phyloP scores from a whole-genome alignment of 306 rosid species.

The Prunus davidiana region DNA sequence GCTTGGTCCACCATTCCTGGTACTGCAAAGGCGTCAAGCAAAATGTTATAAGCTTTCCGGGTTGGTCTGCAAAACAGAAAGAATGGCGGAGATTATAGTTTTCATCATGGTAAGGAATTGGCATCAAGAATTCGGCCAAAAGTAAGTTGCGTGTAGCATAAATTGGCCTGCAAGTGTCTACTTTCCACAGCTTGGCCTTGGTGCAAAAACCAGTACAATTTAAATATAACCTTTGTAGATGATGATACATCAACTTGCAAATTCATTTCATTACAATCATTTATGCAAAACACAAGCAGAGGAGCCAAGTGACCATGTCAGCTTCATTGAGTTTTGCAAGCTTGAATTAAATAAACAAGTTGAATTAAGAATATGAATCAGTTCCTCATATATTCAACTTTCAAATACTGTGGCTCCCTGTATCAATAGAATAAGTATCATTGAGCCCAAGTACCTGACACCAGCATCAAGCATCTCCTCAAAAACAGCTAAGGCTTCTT shows the following conservation, averaged over 20 bases:
- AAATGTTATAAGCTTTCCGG: constrained; percentile 82
- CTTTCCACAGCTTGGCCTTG: no score
- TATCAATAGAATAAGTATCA: not conserved
- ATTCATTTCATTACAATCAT: not conserved
- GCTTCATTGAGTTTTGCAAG: not conserved
- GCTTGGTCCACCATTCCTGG: constrained; percentile 98
- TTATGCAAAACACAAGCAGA: not conserved
- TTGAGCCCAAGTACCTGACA: constrained; percentile 58
- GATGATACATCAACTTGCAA: not conserved
- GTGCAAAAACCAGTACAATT: no score
- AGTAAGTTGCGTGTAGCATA: no score
- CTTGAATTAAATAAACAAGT: not conserved
- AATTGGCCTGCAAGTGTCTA: no score
- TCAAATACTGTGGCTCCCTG: not conserved
- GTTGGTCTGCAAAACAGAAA: constrained; percentile 65
- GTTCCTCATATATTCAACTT: not conserved
- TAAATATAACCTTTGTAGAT: no score
- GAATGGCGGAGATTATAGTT: not conserved
- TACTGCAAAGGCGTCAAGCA: constrained; percentile 87
- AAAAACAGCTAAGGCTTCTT: constrained; percentile 94
- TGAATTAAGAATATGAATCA: not conserved
- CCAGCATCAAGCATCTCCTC: constrained; percentile 99
- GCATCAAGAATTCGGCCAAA: not conserved
- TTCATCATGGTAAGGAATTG: constrained; percentile 8
- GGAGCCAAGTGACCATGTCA: not conserved